Base-by-base conservation (phyloP, 1,284 basidiomycete species). In the Tylopilus orsonianus region DNA sequence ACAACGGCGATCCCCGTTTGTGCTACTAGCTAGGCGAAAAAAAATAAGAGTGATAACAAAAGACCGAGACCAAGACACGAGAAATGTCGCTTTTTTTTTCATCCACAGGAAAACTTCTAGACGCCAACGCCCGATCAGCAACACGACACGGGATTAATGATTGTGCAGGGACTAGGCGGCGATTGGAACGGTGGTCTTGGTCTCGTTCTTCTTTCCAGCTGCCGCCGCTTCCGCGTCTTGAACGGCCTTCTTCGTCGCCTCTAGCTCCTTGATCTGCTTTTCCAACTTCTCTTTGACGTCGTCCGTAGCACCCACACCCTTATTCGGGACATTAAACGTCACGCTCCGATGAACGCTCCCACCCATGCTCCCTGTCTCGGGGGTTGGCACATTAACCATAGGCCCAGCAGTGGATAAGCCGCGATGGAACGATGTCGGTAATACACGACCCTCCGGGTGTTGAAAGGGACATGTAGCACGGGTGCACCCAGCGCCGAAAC, bases 401-500 rank as follows among this genome's bases (percentile, higher is more conserved):
- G 84, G 81, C 0, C 77, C 75, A 19, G 68, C 74, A 4, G 78
- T 71, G 9, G 79, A 74, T n/a, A 90, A 66, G 1, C 87, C 87
- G 26, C 85, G 83, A 60, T 90, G 86, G 76, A 90, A 90, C 5
- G 81, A 72, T 2, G 79, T 75, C 2, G 89, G 88, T 3, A 90
- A 72, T 7, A 87, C 85, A 10, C 89, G 83, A 8, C 85, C 85
- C 43, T 87, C 82, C 0, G 90, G 90, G 59, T 93, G 90, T 56
- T 87, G 81, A 74, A 82, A 93, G 5, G 79, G 69, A 62, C 90
- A 93, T 40, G 78, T 74, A 13, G 82, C 79, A 42, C 86, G 81
- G 8, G 90, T 93, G 66, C 90, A 93, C n/a, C 67, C 77, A 2
- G 85, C 70, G 18, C 87, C 90, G 56, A 87, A 93, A 41, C 83